Conservation (phyloP, 75 land plant genomes). For the Larix kaempferi region DNA sequence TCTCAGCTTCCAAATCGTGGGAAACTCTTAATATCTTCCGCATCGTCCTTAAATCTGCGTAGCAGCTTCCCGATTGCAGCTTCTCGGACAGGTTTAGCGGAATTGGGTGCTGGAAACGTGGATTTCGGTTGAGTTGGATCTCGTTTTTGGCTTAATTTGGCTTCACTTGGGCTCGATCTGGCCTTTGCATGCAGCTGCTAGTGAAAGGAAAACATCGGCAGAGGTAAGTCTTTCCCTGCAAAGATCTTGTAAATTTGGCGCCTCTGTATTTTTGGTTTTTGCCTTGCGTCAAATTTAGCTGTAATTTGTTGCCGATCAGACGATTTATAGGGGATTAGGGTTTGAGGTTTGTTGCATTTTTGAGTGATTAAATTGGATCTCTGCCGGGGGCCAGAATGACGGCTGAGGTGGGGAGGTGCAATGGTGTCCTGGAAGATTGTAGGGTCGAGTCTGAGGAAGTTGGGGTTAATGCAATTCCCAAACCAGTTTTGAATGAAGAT, state of each 20-base stretch:
- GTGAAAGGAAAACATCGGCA: neutral
- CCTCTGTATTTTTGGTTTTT: neutral
- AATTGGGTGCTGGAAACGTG: neutral
- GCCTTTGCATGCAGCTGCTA: neutral
- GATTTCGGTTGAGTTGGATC: neutral
- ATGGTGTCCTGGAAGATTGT: neutral
- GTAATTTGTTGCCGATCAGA: neutral
- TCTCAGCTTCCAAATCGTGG: too few species aligned
- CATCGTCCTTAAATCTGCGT: neutral
- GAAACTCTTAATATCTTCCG: neutral
- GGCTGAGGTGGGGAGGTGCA: neutral
- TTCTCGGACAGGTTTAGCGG: neutral
- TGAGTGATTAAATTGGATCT: slow-evolving; percentile 8
- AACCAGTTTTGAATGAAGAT: neutral
- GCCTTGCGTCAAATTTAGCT: neutral
- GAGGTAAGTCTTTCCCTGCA: neutral
- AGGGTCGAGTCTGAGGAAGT: neutral
- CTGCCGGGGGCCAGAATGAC: neutral
- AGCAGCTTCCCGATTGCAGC: neutral
- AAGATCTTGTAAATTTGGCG: neutral
- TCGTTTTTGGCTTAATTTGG: neutral
- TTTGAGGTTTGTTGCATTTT: neutral
- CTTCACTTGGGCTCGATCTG: too few species aligned
- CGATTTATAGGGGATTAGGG: neutral
- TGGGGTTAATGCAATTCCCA: neutral